A percentile compares a stretch with the other conserved stretches of the same genome.
phyloP scores from a whole-genome alignment of 2,329 filamentous ascomycete genomes.

The Alternaria alternata region DNA sequence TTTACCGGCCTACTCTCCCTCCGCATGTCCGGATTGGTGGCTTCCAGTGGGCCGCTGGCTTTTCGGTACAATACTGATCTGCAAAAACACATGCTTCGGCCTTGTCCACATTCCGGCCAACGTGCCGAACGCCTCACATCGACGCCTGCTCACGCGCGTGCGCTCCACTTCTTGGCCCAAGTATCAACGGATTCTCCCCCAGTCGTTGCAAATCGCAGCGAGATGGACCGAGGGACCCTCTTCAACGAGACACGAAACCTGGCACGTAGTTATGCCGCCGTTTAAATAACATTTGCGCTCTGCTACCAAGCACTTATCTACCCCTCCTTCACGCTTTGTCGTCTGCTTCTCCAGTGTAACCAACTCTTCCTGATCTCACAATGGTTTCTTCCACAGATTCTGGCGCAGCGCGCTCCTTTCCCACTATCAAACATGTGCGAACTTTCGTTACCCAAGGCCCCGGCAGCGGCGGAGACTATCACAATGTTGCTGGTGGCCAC shows the following conservation, averaged over 20 bases:
- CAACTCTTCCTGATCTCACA: conserved; percentile 16
- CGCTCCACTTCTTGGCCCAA: conserved; percentile 30
- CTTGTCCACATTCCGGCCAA: conserved; percentile 2
- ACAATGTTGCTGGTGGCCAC: conserved; percentile 78
- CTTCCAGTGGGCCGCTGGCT: conserved; percentile 5
- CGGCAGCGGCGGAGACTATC: conserved; percentile 71
- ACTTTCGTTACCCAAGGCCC: conserved; percentile 76
- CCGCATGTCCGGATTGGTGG: conserved; percentile 28
- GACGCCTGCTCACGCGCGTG: conserved; percentile 16
- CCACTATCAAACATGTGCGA: conserved; percentile 77
- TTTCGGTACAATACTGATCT: conserved; percentile 10
- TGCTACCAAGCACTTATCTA: conserved; percentile 15
- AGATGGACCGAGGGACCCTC: conserved; percentile 43
- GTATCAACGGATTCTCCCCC: conserved; percentile 21
- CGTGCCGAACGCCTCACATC: conserved; percentile 16
- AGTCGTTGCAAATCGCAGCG: conserved; percentile 35
- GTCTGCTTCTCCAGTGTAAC: conserved; percentile 5
- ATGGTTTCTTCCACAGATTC: conserved; percentile 40
- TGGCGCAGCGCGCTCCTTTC: conserved; percentile 64
- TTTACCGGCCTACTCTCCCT: conserved; percentile 11
- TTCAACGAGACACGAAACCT: conserved; percentile 11
- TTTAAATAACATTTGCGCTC: conserved; percentile 32
- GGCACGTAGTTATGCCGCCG: conserved; percentile 21
- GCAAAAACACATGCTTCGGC: conserved; percentile 10
- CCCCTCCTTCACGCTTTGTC: conserved; percentile 29